Conservation (phyloP, 2,329 filamentous ascomycete genomes). For the Ophiostoma himal-ulmi region DNA sequence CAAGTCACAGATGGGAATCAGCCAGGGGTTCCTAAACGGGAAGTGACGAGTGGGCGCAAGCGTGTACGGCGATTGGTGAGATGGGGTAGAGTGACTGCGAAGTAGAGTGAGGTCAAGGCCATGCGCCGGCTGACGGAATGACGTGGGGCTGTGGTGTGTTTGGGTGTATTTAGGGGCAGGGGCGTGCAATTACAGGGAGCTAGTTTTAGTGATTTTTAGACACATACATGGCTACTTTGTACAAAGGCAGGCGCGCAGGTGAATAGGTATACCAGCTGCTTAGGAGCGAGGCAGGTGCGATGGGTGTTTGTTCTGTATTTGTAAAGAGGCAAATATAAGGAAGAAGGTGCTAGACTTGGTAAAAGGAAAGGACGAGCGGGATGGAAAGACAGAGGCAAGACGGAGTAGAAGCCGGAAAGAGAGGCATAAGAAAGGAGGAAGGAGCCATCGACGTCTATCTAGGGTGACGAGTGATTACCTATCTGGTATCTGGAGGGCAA, state of each 20-base stretch:
- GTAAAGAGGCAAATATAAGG: neutral
- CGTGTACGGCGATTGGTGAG: constrained; percentile 12
- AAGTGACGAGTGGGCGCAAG: constrained; percentile 10
- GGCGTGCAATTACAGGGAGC: neutral
- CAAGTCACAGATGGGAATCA: neutral
- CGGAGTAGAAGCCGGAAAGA: neutral
- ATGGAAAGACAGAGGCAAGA: neutral
- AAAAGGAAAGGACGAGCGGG: neutral
- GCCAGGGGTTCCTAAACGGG: constrained; percentile 7
- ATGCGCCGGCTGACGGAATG: constrained; percentile 15
- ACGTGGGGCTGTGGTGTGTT: constrained; percentile 15
- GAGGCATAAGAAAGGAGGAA: neutral
- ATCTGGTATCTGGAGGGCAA: neutral
- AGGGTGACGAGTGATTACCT: neutral
- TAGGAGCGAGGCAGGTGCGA: neutral
- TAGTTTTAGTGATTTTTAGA: neutral
- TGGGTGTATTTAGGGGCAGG: neutral
- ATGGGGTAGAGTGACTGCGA: neutral
- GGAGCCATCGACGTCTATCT: neutral
- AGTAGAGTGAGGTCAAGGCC: neutral
- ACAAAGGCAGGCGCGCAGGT: neutral
- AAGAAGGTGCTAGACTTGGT: neutral
- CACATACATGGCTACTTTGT: neutral
- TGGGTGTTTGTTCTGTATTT: neutral
- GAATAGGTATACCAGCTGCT: neutral